Evolutionary conservation across 257 asterid genomes (phyloP), one percentile per base, ranked within the genome.

Genomic region (Paulownia fortunei): DNA sequence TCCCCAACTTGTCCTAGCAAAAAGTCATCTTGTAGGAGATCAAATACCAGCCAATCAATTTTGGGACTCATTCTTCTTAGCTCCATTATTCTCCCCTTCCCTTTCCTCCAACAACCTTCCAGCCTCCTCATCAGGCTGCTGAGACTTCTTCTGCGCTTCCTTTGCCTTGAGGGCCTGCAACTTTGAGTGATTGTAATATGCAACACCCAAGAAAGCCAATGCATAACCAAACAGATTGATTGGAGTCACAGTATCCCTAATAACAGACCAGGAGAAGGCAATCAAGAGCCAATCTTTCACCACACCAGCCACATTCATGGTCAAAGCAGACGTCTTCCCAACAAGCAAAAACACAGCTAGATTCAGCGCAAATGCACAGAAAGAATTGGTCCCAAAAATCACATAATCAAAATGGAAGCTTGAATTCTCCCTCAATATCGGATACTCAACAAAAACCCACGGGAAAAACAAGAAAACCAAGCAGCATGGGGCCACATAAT

Each of bases 71-170:
- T 68, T 73, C 85, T 74, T 84, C 82, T 76, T 86, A 24, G 41
- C 59, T 44, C 65, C 84, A 67, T 39, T 74, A 24, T 26, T 73
- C 58, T 72, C 82, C 77, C 75, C 88, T 18, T 76, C 84, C 74
- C 85, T 82, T 39, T 77, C 84, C 68, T 84, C 85, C 80, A 86
- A 82, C 75, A 84, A 71, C 82, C 88, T 78, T 44, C 86, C 88
- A 23, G 72, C 69, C 69, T 84, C 88, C 82, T 81, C 88, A 44
- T 80, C 80, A 2, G 69, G 27, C 75, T 73, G 83, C 65, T 73
- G 83, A 34, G 74, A 5, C 54, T 63, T 64, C 63, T 79, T 79
- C 74, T 79, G 79, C 8, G 58, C 77, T 16, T 79, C 82, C 55
- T 79, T 79, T 0, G 78, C 82, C 79, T 79, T 79, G 18, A 79